Evolutionary conservation across 345 rosid species (phyloP).

Genomic region (Hypericum androsaemum): DNA sequence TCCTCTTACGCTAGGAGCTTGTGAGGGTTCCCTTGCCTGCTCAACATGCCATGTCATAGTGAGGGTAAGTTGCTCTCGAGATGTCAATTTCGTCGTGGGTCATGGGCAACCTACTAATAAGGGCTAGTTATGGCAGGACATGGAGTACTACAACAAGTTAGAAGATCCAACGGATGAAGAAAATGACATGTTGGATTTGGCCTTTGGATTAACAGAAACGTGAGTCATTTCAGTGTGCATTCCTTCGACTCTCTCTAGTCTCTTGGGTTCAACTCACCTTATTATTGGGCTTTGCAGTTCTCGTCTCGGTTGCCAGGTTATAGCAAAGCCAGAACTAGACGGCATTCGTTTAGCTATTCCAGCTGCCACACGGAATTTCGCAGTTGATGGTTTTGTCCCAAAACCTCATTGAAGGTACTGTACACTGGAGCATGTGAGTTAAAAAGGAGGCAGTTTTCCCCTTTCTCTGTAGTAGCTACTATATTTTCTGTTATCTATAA

Average conservation of each 20-base stretch:
- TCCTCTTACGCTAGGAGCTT: constrained; percentile 51
- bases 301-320: constrained; percentile 74
- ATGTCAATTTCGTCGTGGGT: not conserved
- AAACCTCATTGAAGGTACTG: constrained; percentile 50
- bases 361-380: constrained; percentile 80
- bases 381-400: constrained; percentile 74
- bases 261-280: no score
- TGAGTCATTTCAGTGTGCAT: constrained; percentile 25
- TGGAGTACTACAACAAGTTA: constrained; percentile 71
- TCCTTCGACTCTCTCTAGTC: not conserved
- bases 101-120: constrained; percentile 5
- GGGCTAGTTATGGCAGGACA: constrained; percentile 36
- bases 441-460: no score
- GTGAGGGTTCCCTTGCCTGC: constrained; percentile 93
- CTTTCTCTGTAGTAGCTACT: no score
- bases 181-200: constrained; percentile 97
- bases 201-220: constrained; percentile 89
- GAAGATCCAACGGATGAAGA: constrained; percentile 96
- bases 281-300: constrained; percentile 39
- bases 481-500: no score
- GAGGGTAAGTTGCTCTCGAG: constrained; percentile 37
- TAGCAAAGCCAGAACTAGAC: constrained; percentile 72
- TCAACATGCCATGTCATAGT: constrained; percentile 90
- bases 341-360: constrained; percentile 75
- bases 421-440: no score